Evolutionary conservation across 768 basidiomycete genomes (phyloP), one percentile per base, ranked within the genome.

Genomic region (Gloeostereum incarnatum): DNA sequence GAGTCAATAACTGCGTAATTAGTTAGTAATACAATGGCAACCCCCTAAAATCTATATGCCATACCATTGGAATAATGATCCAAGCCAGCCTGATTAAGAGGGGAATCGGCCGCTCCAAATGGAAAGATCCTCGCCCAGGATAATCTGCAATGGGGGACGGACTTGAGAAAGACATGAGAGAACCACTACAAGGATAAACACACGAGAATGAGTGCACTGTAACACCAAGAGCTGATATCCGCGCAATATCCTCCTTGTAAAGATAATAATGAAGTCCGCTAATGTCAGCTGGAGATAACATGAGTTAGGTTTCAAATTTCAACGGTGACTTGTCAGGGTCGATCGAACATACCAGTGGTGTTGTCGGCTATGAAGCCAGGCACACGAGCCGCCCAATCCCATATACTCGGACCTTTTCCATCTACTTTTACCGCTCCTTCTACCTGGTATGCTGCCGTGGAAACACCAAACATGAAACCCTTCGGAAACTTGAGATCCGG

Each of bases 131-230:
- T 55, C 6, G 68, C 61, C 71, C 71, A 75, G 4, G 68, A 68
- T 22, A 73, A 61, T 1, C 69, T 71, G 31, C n/a, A 11, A 29
- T 17, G 4, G n/a, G 29, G 16, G 11, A 14, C 3, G 19, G 29
- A 18, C 23, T 19, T 36, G 16, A 33, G 21, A 27, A 20, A 21
- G 26, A 20, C 22, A 22, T 30, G 16, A 7, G 1, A 25, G 29
- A 25, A 16, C 27, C 13, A 8, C 5, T 9, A 30, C 13, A 2
- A 24, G 23, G 26, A 40, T 9, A 2, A 11, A 51, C 63, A 36
- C 40, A 69, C 69, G 69, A 72, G 45, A 75, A 68, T 5, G 69
- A 71, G 48, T 71, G 68, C 4, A 68, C 67, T 42, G 69, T 75
- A 10, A 71, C 52, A 17, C 72, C 73, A 22, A 74, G 55, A 1